Base-by-base conservation (phyloP, 2,329 filamentous ascomycete species). In the Drechmeria coniospora region DNA sequence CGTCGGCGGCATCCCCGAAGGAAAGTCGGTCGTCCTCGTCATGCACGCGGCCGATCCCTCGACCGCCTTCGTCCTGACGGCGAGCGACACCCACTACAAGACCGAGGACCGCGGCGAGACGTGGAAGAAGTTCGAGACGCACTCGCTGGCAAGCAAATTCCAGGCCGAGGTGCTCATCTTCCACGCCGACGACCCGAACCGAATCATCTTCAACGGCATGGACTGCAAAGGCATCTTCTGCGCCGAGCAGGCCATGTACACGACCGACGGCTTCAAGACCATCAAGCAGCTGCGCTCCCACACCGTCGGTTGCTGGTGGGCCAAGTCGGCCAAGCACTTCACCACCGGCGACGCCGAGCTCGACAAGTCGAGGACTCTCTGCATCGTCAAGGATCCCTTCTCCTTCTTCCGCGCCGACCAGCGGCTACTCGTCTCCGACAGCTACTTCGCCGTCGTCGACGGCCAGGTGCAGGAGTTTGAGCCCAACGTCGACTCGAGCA, bases 291-390 rank as follows among this genome's bases (percentile, higher is more conserved):
- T 94, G 33, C 68, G 78, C 28, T 61, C 68, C 23, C 68, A 74
- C 39, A 80, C 80, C 2, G 63, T 71, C 26, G 76, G 79, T 35
- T 98, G 90, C 51, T 72, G 77, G 50, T 98, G 87, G 83, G 87
- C 90, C 28, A 82, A 82, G 46, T 71, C 73, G 10, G 74, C 79
- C 9, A 64, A 69, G 5, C 54, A 74, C 23, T 94, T 98, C 49
- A 70, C 69, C 19, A 75, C 74, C 8, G 77, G 77, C 34, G 55
- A 75, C 29, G 56, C 65, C 2, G 64, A 77, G 19, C 57, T 74
- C 28, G 74, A 90, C 44, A 60, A 70, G 28, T 62, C 77, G 38
- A 72, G 84, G 29, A 66, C 87, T 28, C 54, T 95, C 29, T 98
- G 90, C 52, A 76, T 94, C 28, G 72, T 79, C 21, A 66, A 68